Evolutionary conservation across 768 basidiomycete species (phyloP).

Genomic region (Naganishia friedmannii): DNA sequence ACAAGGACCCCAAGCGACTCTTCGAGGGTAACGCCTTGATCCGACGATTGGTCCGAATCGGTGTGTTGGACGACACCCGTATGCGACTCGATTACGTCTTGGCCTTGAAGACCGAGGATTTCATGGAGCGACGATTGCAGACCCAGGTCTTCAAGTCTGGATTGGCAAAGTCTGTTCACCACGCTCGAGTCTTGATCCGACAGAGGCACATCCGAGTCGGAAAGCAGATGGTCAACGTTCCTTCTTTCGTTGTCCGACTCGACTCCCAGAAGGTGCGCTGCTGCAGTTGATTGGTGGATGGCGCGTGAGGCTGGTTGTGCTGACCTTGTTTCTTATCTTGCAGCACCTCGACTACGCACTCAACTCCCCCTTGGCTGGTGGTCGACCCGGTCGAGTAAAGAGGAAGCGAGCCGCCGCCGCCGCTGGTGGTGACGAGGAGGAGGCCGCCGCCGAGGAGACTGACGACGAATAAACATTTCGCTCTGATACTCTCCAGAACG

Average conservation of each 20-base stretch:
- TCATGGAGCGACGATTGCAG: slow-evolving; percentile 98
- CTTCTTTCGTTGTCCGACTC: slow-evolving; percentile 96
- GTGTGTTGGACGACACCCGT: slow-evolving; percentile 96
- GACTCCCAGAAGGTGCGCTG: slow-evolving; percentile 84
- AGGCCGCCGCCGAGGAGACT: slow-evolving; percentile 78
- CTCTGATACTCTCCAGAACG: background rate
- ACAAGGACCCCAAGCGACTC: slow-evolving; percentile 98
- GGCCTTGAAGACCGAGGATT: slow-evolving; percentile 98
- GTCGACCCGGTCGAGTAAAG: slow-evolving; percentile 84
- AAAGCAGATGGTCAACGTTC: slow-evolving; percentile 98
- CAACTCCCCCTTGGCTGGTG: slow-evolving; percentile 94
- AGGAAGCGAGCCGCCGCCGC: slow-evolving; percentile 94
- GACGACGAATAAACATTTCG: slow-evolving; percentile 59
- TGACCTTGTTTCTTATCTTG: background rate
- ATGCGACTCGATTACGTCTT: slow-evolving; percentile 99
- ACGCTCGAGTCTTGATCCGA: slow-evolving; percentile 94
- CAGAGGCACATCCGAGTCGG: slow-evolving; percentile 99
- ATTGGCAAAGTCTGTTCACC: slow-evolving; percentile 95
- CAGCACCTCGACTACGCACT: slow-evolving; percentile 97
- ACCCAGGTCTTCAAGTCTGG: slow-evolving; percentile 99
- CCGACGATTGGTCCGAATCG: slow-evolving; percentile 86
- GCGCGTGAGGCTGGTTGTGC: background rate
- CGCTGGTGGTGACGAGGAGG: slow-evolving; percentile 84
- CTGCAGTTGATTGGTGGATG: background rate
- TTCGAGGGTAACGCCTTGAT: slow-evolving; percentile 73